Conservation (phyloP, 352 stramenopile genomes). For the Aphanomyces cochlioides region DNA sequence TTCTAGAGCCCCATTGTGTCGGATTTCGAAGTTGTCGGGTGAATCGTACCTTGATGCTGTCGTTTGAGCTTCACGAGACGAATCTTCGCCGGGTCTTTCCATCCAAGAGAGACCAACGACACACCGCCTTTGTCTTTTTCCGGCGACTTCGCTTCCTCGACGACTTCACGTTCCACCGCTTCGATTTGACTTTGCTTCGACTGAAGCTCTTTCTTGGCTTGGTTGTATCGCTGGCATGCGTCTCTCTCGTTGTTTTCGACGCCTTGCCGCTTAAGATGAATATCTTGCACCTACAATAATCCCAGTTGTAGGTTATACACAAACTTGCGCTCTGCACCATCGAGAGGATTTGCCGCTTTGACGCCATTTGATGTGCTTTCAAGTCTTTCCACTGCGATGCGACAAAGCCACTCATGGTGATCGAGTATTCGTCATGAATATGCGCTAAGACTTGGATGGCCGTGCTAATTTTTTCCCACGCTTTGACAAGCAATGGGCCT, state of each 20-base stretch:
- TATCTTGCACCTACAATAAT: conserved; percentile 11
- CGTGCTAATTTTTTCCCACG: conserved; percentile 15
- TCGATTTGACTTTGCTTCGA: conserved; percentile 8
- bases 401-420: conserved; percentile 4
- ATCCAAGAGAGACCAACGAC: conserved; percentile 9
- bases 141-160: conserved; percentile 1
- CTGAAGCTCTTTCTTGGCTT: conserved; percentile 3
- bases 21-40: neutral
- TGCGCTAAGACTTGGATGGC: conserved; percentile 7
- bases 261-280: conserved; percentile 19
- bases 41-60: conserved; percentile 10
- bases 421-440: conserved; percentile 7
- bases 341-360: conserved; percentile 8
- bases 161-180: conserved; percentile 8
- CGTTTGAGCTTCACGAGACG: conserved; percentile 25
- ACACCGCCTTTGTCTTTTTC: conserved; percentile 8
- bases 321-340: neutral
- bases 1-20: neutral
- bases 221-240: conserved; percentile 10
- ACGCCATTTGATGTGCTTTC: conserved; percentile 2
- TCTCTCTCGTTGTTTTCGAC: conserved; percentile 22
- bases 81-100: conserved; percentile 19
- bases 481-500: neutral
- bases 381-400: conserved; percentile 15
- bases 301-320: neutral